Evolutionary conservation across 176 grass and related monocot genomes (phyloP), one percentile per base, ranked within the genome.

Genomic region (Zoysia japonica): DNA sequence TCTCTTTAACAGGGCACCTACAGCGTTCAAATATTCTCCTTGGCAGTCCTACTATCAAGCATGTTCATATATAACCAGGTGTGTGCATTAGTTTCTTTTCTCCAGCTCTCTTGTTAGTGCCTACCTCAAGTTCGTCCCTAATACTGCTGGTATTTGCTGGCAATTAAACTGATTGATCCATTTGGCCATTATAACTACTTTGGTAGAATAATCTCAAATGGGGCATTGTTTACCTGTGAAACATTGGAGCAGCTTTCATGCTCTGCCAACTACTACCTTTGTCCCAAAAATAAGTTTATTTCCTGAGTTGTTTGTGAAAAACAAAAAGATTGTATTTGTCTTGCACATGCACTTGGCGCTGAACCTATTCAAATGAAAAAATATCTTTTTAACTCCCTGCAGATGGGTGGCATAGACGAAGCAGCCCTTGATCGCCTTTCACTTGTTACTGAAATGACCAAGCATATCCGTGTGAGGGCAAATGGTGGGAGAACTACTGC

Each of bases 391-490:
- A 72, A 37, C 60, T 69, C 49, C 52, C 61, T 81, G 66, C 71
- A 94, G 92, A 94, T 94, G 92, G 92, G 92, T 82, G 92, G 92
- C 45, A 94, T 94, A 78, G 92, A 94, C 49, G 92, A 91, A 80
- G 83, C 88, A 20, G 92, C 86, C 55, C 84, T 94, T 77, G 92
- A 94, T 86, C 86, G 83, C 55, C 71, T 94, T 72, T 94, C 92
- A 77, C 88, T 94, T 81, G 88, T 94, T 84, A 94, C 92, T 81
- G 92, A 94, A 81, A 94, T 94, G 92, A 94, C 88, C 52, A 94
- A 88, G 78, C 92, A 94, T 84, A 88, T 94, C 72, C 92, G 92
- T 71, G 85, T 94, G 82, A 88, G 83, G 77, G 80, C 88, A 40
- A 87, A 78, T 86, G 86, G 86, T 75, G 83, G 88, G 75, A 90